These are phyloP conservation scores for Margaritispora aquatica DNA, from an alignment of 495 filamentous ascomycete species.

Conservation along the genomic window DNA sequence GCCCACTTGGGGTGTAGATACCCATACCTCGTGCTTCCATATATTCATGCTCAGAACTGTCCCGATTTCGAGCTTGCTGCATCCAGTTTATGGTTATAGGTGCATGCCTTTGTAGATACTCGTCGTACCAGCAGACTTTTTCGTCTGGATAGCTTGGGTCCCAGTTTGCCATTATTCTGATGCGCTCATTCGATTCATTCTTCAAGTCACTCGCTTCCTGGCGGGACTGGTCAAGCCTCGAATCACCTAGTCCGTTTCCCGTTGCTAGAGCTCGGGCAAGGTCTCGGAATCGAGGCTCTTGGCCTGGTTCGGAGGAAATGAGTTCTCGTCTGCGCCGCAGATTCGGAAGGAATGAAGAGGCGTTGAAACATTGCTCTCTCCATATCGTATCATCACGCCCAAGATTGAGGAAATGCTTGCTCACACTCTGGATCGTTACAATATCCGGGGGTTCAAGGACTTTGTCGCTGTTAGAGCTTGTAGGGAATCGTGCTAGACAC, in stretches of 20 bases:
- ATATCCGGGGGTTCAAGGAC: slow-evolving; percentile 65
- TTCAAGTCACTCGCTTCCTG: slow-evolving; percentile 21
- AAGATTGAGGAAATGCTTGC: slow-evolving; percentile 57
- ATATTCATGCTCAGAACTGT: slow-evolving; percentile 26
- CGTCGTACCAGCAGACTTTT: slow-evolving; percentile 73
- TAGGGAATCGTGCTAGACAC: not conserved
- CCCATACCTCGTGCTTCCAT: slow-evolving; percentile 61
- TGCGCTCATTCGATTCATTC: slow-evolving; percentile 35
- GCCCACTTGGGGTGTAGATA: slow-evolving; percentile 47
- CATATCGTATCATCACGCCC: slow-evolving; percentile 72
- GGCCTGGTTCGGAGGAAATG: slow-evolving; percentile 25
- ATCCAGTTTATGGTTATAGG: slow-evolving; percentile 72
- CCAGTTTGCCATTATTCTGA: slow-evolving; percentile 64
- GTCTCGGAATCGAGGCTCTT: slow-evolving; percentile 28
- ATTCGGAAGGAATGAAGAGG: slow-evolving; percentile 50
- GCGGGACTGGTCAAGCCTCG: slow-evolving; percentile 17
- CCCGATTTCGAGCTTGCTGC: slow-evolving; percentile 45
- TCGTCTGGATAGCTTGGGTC: slow-evolving; percentile 69
- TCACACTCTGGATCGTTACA: slow-evolving; percentile 65
- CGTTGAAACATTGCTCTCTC: slow-evolving; percentile 67
- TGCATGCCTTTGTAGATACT: slow-evolving; percentile 79
- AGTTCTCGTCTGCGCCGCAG: slow-evolving; percentile 39
- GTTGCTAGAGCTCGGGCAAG: slow-evolving; percentile 30
- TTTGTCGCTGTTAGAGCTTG: slow-evolving; percentile 27
- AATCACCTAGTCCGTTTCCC: slow-evolving; percentile 34